phyloP scores from a whole-genome alignment of 805 yeast genomes.

The Cyberlindnera samutprakarnensis region DNA sequence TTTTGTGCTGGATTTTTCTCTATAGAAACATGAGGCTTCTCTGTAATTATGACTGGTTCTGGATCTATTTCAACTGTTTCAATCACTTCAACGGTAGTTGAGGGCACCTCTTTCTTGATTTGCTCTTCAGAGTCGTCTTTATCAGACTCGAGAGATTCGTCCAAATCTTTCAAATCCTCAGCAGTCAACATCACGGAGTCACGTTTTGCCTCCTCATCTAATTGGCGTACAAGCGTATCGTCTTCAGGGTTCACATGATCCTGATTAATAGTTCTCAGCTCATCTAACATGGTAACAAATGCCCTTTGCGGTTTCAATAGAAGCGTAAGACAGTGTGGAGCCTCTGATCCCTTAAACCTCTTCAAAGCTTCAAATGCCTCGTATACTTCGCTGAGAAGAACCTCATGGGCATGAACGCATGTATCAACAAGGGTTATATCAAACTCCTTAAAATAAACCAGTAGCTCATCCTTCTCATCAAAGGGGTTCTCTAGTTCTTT shows the following conservation, averaged over 20 bases:
- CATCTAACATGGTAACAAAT: slow-evolving; percentile 10
- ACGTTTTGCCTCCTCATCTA: background rate
- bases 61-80: too few relatives aligned
- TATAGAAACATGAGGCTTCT: too few relatives aligned
- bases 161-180: background rate
- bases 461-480: slow-evolving; percentile 13
- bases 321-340: slow-evolving; percentile 10
- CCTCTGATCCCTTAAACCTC: slow-evolving; percentile 1
- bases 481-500: slow-evolving; percentile 15
- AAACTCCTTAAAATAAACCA: slow-evolving; percentile 15
- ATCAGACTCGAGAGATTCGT: background rate
- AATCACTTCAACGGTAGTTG: too few relatives aligned
- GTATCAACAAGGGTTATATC: slow-evolving; percentile 13
- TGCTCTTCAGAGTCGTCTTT: too few relatives aligned
- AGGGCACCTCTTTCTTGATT: too few relatives aligned
- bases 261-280: slow-evolving; percentile 5
- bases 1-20: too few relatives aligned
- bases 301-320: slow-evolving; percentile 10
- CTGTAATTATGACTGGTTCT: too few relatives aligned
- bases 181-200: background rate
- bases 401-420: slow-evolving; percentile 12
- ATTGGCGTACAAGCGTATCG: too few relatives aligned
- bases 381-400: slow-evolving; percentile 13
- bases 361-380: slow-evolving; percentile 9
- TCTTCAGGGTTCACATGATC: too few relatives aligned